Evolutionary conservation across 352 stramenopile genomes (phyloP).

Genomic region (Phytophthora uliginosa): DNA sequence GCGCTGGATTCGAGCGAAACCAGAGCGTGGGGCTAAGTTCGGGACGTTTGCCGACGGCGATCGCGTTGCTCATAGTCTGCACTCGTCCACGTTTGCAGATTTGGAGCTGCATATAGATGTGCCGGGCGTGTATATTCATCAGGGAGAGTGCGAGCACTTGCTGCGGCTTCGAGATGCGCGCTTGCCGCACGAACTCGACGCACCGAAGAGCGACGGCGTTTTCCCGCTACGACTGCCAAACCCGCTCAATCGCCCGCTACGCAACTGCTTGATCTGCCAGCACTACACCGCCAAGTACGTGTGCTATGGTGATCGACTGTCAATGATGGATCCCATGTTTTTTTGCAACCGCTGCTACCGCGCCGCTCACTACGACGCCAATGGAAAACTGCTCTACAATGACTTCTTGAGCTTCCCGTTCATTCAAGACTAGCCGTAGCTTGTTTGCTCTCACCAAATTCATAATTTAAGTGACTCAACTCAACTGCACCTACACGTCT

Average conservation of each 20-base stretch:
- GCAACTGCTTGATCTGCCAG: conserved; percentile 79
- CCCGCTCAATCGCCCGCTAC: conserved; percentile 49
- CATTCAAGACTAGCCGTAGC: conserved; percentile 46
- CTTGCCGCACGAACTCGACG: conserved; percentile 64
- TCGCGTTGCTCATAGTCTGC: conserved; percentile 34
- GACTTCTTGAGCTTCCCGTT: conserved; percentile 84
- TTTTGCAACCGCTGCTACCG: conserved; percentile 83
- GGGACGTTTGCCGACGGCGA: conserved; percentile 13
- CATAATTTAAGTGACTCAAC: conserved; percentile 33
- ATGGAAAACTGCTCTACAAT: conserved; percentile 66
- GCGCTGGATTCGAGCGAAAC: conserved; percentile 60
- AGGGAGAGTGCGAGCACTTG: conserved; percentile 84
- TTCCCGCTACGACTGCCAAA: conserved; percentile 81
- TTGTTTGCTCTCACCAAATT: conserved; percentile 10
- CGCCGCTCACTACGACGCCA: conserved; percentile 64
- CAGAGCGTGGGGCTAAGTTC: conserved; percentile 43
- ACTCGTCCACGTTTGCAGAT: conserved; percentile 60
- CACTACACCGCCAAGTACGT: conserved; percentile 84
- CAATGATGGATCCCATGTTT: conserved; percentile 78
- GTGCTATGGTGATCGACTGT: conserved; percentile 80
- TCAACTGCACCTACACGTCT: conserved; percentile 16
- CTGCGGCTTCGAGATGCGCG: conserved; percentile 72
- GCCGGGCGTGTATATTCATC: conserved; percentile 77
- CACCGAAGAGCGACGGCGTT: conserved; percentile 30
- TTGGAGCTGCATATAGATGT: conserved; percentile 65